Evolutionary conservation across 805 yeast genomes (phyloP).

Genomic region (Komagataella pseudopastoris): DNA sequence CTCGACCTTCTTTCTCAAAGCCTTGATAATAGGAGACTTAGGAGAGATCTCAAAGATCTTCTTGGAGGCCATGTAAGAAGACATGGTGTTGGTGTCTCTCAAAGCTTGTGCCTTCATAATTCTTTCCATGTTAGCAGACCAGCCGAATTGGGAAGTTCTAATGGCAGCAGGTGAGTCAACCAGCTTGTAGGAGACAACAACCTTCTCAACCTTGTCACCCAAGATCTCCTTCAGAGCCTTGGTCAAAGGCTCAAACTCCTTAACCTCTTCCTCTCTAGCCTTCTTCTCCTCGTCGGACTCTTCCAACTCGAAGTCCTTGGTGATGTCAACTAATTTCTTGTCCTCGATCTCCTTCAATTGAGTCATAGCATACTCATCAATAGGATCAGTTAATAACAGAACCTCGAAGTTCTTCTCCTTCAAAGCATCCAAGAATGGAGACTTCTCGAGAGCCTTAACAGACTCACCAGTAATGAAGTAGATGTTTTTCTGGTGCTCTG

Average conservation of each 20-base stretch:
- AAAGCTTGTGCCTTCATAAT: slow-evolving; percentile 99
- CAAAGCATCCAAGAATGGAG: slow-evolving; percentile 98
- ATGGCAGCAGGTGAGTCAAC: slow-evolving; percentile 99
- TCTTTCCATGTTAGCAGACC: slow-evolving; percentile 99
- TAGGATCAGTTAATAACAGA: slow-evolving; percentile 95
- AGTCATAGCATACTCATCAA: slow-evolving; percentile 98
- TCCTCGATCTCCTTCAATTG: slow-evolving; percentile 99
- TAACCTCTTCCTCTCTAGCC: slow-evolving; percentile 83
- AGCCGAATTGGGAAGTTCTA: slow-evolving; percentile 99
- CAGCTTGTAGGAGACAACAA: slow-evolving; percentile 93
- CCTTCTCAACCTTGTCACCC: slow-evolving; percentile 99
- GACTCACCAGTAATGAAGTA: slow-evolving; percentile 99
- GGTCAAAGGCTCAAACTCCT: slow-evolving; percentile 87
- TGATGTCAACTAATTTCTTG: slow-evolving; percentile 96
- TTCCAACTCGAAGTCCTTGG: slow-evolving; percentile 97
- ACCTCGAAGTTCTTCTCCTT: slow-evolving; percentile 98
- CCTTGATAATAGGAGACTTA: slow-evolving; percentile 87
- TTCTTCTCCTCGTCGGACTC: slow-evolving; percentile 98
- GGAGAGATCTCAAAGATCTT: slow-evolving; percentile 99
- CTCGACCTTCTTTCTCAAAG: slow-evolving; percentile 92
- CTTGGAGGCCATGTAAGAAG: slow-evolving; percentile 99
- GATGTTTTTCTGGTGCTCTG: slow-evolving; percentile 98
- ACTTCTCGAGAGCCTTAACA: slow-evolving; percentile 92
- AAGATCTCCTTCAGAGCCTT: slow-evolving; percentile 92
- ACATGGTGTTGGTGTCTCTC: slow-evolving; percentile 90